These are phyloP conservation scores for Talaromyces sp. DNA, from an alignment of 2,329 filamentous ascomycete species.

Conservation along the genomic window DNA sequence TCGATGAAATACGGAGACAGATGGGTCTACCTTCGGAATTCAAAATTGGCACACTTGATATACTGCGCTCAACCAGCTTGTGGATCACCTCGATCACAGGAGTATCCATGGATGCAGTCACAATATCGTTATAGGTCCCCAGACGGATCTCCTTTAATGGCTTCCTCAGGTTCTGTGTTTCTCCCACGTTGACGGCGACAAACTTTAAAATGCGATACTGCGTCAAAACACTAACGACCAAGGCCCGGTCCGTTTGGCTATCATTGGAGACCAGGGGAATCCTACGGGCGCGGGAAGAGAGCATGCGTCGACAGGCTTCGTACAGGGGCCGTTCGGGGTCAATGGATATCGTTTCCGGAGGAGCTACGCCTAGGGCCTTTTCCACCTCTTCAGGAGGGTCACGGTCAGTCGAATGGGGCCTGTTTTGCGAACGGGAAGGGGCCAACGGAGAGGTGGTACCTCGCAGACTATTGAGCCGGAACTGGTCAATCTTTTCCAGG, in stretches of 20 bases:
- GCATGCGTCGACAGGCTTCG: slow-evolving; percentile 91
- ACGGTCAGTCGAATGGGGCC: background rate
- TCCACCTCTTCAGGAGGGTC: slow-evolving; percentile 69
- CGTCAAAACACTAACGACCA: slow-evolving; percentile 93
- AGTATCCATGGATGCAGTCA: slow-evolving; percentile 81
- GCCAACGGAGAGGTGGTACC: slow-evolving; percentile 47
- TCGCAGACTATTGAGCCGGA: slow-evolving; percentile 84
- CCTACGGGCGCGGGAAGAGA: slow-evolving; percentile 83
- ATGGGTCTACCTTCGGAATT: slow-evolving; percentile 54
- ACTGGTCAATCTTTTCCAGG: slow-evolving; percentile 84
- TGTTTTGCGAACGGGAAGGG: background rate
- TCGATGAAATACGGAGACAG: no score
- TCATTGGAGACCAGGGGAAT: slow-evolving; percentile 93
- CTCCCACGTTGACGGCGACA: slow-evolving; percentile 88
- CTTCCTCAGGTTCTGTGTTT: slow-evolving; percentile 85
- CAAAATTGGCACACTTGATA: slow-evolving; percentile 89
- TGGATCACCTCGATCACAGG: slow-evolving; percentile 93
- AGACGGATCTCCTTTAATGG: slow-evolving; percentile 77
- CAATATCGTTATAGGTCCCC: slow-evolving; percentile 75
- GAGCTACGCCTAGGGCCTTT: slow-evolving; percentile 81
- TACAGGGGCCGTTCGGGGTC: slow-evolving; percentile 86
- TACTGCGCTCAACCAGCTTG: slow-evolving; percentile 84
- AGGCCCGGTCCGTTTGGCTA: slow-evolving; percentile 85
- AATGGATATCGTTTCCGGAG: slow-evolving; percentile 93
- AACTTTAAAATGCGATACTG: slow-evolving; percentile 99